Evolutionary conservation across 2,329 filamentous ascomycete species (phyloP).

Genomic region (Amphichorda felina): DNA sequence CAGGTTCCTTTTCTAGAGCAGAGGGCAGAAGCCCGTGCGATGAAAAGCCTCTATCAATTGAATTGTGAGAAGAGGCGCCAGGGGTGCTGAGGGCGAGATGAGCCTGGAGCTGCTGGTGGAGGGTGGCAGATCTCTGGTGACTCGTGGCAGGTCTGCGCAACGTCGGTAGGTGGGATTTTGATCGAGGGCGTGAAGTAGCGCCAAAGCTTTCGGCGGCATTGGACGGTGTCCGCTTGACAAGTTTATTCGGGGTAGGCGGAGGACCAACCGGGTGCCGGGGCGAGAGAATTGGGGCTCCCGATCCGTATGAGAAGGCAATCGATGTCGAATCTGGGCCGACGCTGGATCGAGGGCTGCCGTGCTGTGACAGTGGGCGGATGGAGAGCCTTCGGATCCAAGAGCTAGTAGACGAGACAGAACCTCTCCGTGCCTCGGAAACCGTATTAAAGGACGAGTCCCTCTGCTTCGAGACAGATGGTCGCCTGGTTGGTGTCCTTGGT

Average conservation of each 20-base stretch:
- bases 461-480: conserved; percentile 29
- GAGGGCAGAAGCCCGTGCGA: conserved; percentile 14
- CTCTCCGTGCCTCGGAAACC: conserved; percentile 33
- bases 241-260: conserved; percentile 55
- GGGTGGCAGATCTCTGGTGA: conserved; percentile 62
- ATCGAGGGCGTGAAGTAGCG: conserved; percentile 30
- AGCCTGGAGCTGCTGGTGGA: conserved; percentile 34
- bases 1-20: conserved; percentile 9
- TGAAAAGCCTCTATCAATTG: conserved; percentile 8
- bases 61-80: background rate
- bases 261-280: conserved; percentile 21
- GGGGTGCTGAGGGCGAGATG: conserved; percentile 8
- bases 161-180: conserved; percentile 50
- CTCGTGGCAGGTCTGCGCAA: conserved; percentile 67
- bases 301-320: conserved; percentile 53
- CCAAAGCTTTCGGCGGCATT: conserved; percentile 32
- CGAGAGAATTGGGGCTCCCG: conserved; percentile 50
- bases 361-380: conserved; percentile 50
- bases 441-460: conserved; percentile 22
- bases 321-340: conserved; percentile 55
- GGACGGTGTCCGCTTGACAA: conserved; percentile 62
- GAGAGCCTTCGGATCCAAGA: conserved; percentile 68
- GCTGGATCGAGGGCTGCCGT: conserved; percentile 53
- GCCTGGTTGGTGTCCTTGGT: conserved; percentile 23
- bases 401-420: conserved; percentile 48